Evolutionary conservation across 23 red algal genomes (phyloP), one percentile per base, ranked within the genome.

Genomic region (Gracilaria gracilis): DNA sequence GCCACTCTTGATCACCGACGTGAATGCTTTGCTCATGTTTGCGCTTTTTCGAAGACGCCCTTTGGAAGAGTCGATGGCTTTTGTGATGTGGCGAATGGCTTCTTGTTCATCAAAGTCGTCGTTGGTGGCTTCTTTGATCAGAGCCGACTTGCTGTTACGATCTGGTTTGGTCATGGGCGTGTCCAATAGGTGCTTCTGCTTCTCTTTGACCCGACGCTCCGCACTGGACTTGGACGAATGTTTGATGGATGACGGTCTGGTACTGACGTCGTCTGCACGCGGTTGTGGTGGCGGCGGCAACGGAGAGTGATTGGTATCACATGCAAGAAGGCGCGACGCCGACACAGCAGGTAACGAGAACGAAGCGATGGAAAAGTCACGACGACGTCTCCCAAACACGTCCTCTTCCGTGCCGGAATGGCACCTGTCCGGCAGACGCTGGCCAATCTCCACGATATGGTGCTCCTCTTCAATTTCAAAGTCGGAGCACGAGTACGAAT

Each of bases 21-120:
- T 64, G 76, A 90, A 90, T 59, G 87, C 87, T 27, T 75, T 77
- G 87, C 57, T 90, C 87, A 90, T 90, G 74, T 90, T 90, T 40
- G 76, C 76, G 48, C 87, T 90, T 57, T 90, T 90, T 17, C 87
- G 46, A 8, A 90, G 75, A 0, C 87, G 71, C n/a, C 87, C 87
- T 65, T 81, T 90, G 23, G 87, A 90, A 2, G 69, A 81, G 46
- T 81, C 87, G 9, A 90, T 90, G 25, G 87, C 87, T 39, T 90
- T 90, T 33, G 87, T 81, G 54, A 90, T 90, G 77, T 80, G 48
- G 31, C 87, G 87, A 67, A 90, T 61, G 35, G 87, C 74, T 49
- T 79, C 87, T 35, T 90, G 67, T 21, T 90, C 87, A 34, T 90
- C 87, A 20, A 66, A 70, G 0, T 75, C 73, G 23, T 82, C 58